Percentiles rank a stretch among this genome's conserved stretches.
phyloP scores from a whole-genome alignment of 2,329 filamentous ascomycete species.

The Botrytis deweyae region DNA sequence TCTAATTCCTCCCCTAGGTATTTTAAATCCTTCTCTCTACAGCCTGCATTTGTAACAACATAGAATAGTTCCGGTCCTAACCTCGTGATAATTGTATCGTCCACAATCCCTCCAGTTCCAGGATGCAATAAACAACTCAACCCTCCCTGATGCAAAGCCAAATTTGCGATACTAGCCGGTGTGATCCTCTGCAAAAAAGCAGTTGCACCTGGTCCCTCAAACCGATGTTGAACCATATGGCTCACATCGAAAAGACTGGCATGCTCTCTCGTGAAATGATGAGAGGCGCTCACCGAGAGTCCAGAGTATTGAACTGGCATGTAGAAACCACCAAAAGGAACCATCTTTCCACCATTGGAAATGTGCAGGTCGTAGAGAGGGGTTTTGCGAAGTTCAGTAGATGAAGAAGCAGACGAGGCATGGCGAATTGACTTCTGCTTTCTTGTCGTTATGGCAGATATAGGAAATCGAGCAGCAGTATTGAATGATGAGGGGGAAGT shows the following conservation, averaged over 20 bases:
- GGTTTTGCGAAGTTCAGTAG: constrained; percentile 56
- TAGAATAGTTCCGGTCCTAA: constrained; percentile 77
- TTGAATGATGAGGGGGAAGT: constrained; percentile 13
- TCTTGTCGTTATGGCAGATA: constrained; percentile 5
- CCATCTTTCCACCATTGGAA: constrained; percentile 83
- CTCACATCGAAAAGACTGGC: constrained; percentile 93
- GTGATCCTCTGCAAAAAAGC: constrained; percentile 83
- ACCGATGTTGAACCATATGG: constrained; percentile 92
- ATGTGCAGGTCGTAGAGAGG: constrained; percentile 78
- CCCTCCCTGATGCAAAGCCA: constrained; percentile 69
- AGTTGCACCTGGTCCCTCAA: constrained; percentile 76
- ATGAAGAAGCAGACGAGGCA: constrained; percentile 26
- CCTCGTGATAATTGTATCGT: constrained; percentile 88
- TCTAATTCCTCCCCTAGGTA: constrained; percentile 73
- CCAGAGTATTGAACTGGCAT: constrained; percentile 91
- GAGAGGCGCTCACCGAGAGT: constrained; percentile 77
- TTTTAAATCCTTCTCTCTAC: constrained; percentile 80
- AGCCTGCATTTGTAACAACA: constrained; percentile 92
- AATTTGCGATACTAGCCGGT: constrained; percentile 66
- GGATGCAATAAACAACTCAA: constrained; percentile 82
- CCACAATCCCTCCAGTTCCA: constrained; percentile 83
- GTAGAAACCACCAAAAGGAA: constrained; percentile 87
- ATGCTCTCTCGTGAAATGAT: constrained; percentile 84
- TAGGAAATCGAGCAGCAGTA: constrained; percentile 15
- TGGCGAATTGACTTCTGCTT: constrained; percentile 21